Evolutionary conservation across 495 filamentous ascomycete genomes (phyloP), one percentile per base, ranked within the genome.

Genomic region (Astrothelium macrocarpum): DNA sequence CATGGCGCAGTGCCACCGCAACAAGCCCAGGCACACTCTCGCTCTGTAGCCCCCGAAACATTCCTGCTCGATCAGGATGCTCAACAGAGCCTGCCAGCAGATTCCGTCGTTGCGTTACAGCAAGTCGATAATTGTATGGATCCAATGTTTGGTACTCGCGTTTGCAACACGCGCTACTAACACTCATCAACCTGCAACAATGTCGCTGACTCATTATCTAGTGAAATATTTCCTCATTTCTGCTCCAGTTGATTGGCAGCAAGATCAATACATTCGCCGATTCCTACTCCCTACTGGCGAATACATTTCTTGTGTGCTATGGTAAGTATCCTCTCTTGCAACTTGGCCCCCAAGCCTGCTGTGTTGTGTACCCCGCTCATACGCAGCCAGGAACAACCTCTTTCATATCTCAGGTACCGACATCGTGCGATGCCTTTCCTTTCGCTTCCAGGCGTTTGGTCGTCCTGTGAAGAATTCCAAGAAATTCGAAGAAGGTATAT

Each of bases 141-240:
- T 23, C 59, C 42, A 45, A 43, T 42, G 46, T 45, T 20, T 18
- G 10, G 58, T 59, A 10, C 56, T 56, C 5, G 29, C n/a, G 34
- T 45, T 28, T 39, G n/a, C 46, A 43, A 46, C 60, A 53, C 26
- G 45, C 31, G 16, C 60, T 62, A 23, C 11, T 32, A 46, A 53
- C 25, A 65, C 58, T 46, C 62, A 58, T 59, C 46, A 42, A 16
- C 31, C 16, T 29, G 26, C 20, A 28, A 43, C 58, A 56, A 26
- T 59, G 32, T 34, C 23, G 42, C 68, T 74, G 65, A 74, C 64
- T 46, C 53, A 66, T 73, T 45, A 58, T 62, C 42, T 71, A 98
- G 94, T 98, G 73, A 98, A 98, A 85, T 98, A 97, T 76, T 98
- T 98, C 80, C 90, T 98, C 75, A 91, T 98, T 64, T 97, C 94